A percentile compares a stretch with the other conserved stretches of the same genome.
Conservation (phyloP, 345 rosid genomes). For the Geranium brycei region DNA sequence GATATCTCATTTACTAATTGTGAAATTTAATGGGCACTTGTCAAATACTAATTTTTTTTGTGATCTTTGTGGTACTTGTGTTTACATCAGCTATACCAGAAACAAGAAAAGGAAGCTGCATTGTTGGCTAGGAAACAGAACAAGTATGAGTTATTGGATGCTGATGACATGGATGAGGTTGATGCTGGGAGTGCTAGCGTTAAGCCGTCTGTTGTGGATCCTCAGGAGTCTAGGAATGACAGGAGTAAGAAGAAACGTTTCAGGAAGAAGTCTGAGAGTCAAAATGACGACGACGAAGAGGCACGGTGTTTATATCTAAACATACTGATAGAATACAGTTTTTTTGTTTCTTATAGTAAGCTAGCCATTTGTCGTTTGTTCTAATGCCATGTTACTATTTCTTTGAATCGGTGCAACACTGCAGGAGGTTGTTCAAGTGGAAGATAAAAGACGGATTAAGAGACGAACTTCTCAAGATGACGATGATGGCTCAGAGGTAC, state of each 20-base stretch:
- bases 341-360: constrained; percentile 13
- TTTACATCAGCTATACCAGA: constrained; percentile 48
- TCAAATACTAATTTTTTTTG: too few species aligned
- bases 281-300: constrained; percentile 67
- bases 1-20: too few species aligned
- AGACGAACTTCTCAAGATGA: constrained; percentile 40
- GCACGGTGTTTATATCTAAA: constrained; percentile 11
- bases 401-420: constrained; percentile 8
- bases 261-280: constrained; percentile 61
- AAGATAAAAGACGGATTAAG: constrained; percentile 41
- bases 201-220: constrained; percentile 14
- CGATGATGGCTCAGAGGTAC: constrained; percentile 77
- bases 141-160: constrained; percentile 60
- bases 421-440: constrained; percentile 35
- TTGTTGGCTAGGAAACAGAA: constrained; percentile 61
- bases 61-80: too few species aligned
- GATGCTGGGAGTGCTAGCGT: constrained; percentile 16
- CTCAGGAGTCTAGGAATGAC: constrained; percentile 32
- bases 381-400: constrained; percentile 8
- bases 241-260: constrained; percentile 53
- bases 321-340: constrained; percentile 8
- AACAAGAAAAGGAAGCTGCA: constrained; percentile 81
- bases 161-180: constrained; percentile 45
- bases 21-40: too few species aligned
- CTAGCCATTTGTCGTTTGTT: constrained; percentile 3